Evolutionary conservation across 2,329 filamentous ascomycete species (phyloP).

Genomic region (Annulohypoxylon truncatum): DNA sequence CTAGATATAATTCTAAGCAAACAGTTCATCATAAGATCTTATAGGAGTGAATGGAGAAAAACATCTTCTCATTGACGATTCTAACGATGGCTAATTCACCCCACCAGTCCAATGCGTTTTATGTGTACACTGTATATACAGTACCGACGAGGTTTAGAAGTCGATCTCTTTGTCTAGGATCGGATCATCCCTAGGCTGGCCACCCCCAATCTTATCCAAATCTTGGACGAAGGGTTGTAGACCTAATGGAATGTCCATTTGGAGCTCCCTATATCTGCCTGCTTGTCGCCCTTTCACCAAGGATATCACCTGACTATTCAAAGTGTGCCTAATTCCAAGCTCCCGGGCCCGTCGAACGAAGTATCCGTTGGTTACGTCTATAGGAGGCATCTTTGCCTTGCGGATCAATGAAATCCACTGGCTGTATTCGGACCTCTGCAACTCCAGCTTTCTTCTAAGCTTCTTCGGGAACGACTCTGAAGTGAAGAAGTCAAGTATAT

Average conservation of each 20-base stretch:
- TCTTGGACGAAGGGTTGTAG: constrained; percentile 45
- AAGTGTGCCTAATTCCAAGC: constrained; percentile 75
- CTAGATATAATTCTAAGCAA: too few species aligned
- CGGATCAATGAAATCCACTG: constrained; percentile 76
- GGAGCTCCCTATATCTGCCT: constrained; percentile 49
- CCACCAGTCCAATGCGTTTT: constrained; percentile 20
- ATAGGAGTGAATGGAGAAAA: neutral
- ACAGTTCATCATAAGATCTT: neutral
- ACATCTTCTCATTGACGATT: neutral
- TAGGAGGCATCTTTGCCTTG: constrained; percentile 73
- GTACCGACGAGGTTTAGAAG: neutral
- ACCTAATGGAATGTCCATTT: constrained; percentile 42
- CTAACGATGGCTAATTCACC: constrained; percentile 20
- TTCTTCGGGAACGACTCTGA: constrained; percentile 70
- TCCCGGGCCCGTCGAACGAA: constrained; percentile 79
- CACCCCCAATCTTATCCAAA: constrained; percentile 41
- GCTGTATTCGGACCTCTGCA: constrained; percentile 68
- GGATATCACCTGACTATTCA: constrained; percentile 78
- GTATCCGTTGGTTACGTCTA: constrained; percentile 90
- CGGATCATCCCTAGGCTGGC: constrained; percentile 21
- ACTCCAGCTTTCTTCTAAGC: constrained; percentile 64
- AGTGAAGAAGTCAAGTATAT: constrained; percentile 67
- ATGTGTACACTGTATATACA: constrained; percentile 32
- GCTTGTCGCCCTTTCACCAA: constrained; percentile 77
- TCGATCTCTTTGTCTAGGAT: constrained; percentile 26